Evolutionary conservation across 176 grass and related monocot species (phyloP).

Genomic region (Rhipidocladum racemiflorum): DNA sequence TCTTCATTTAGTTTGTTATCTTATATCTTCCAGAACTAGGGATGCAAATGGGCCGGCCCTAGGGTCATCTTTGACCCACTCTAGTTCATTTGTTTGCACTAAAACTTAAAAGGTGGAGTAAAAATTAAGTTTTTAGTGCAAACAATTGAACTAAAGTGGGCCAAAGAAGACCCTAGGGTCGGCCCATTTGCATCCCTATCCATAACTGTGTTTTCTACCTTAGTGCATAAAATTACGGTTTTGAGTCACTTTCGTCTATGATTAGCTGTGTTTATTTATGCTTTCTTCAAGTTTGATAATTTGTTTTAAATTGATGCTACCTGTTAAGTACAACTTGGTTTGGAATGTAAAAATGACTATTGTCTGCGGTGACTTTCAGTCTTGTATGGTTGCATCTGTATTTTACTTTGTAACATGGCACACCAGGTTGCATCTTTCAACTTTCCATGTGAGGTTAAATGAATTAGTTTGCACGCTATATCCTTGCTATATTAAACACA

Average conservation of each 20-base stretch:
- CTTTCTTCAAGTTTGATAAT: constrained; percentile 15
- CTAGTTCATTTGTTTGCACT: too few species aligned
- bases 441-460: not conserved
- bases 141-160: too few species aligned
- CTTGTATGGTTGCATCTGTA: not conserved
- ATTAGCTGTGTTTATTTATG: constrained; percentile 16
- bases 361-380: not conserved
- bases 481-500: not conserved
- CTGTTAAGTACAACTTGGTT: not conserved
- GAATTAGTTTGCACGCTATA: not conserved
- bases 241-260: constrained; percentile 10
- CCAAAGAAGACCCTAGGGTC: too few species aligned
- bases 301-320: constrained; percentile 10
- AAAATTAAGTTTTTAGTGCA: too few species aligned
- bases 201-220: not conserved
- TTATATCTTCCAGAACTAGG: not conserved
- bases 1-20: not conserved
- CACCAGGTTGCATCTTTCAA: not conserved
- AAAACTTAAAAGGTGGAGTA: too few species aligned
- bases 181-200: too few species aligned
- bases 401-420: constrained; percentile 23
- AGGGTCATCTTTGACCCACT: too few species aligned
- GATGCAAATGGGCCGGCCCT: too few species aligned
- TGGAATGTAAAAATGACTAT: not conserved
- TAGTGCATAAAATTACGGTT: constrained; percentile 18